These are phyloP conservation scores for Eucalyptus camaldulensis DNA, from an alignment of 345 rosid genomes.

Conservation along the genomic window DNA sequence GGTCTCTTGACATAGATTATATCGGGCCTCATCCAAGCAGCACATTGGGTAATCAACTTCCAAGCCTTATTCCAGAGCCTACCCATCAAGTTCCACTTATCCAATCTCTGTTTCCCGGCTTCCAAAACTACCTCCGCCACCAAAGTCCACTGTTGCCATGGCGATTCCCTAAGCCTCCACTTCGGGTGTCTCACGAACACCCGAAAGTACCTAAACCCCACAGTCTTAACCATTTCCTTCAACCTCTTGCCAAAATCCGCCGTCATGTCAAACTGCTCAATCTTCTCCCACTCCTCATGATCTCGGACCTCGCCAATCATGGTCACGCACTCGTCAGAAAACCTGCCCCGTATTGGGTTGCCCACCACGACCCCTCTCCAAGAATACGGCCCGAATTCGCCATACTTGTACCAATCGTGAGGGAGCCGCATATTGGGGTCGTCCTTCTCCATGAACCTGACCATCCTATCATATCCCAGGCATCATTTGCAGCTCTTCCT, in stretches of 20 bases:
- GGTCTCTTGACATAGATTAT: constrained; percentile 82
- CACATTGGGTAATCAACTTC: constrained; percentile 53
- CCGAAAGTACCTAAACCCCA: constrained; percentile 79
- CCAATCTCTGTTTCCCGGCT: constrained; percentile 60
- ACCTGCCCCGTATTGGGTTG: constrained; percentile 60
- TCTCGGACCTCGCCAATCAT: constrained; percentile 47
- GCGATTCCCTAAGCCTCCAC: constrained; percentile 67
- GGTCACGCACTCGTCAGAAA: constrained; percentile 66
- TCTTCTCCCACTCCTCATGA: constrained; percentile 76
- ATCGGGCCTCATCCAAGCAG: constrained; percentile 90
- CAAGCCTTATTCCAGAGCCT: constrained; percentile 64
- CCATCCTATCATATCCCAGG: constrained; percentile 80
- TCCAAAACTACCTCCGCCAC: constrained; percentile 74
- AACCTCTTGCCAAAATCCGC: constrained; percentile 49
- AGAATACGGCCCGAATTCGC: constrained; percentile 88
- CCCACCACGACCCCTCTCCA: constrained; percentile 95
- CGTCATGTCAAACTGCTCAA: constrained; percentile 81
- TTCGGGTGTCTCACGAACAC: constrained; percentile 85
- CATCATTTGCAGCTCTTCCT: constrained; percentile 75
- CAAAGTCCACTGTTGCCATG: constrained; percentile 95
- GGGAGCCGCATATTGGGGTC: constrained; percentile 81
- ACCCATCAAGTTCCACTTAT: constrained; percentile 90
- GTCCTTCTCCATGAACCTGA: constrained; percentile 78
- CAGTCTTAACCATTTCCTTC: constrained; percentile 37
- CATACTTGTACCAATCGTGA: constrained; percentile 81